phyloP scores from a whole-genome alignment of 108 stramenopile genomes.

The Epipyxis sp. region DNA sequence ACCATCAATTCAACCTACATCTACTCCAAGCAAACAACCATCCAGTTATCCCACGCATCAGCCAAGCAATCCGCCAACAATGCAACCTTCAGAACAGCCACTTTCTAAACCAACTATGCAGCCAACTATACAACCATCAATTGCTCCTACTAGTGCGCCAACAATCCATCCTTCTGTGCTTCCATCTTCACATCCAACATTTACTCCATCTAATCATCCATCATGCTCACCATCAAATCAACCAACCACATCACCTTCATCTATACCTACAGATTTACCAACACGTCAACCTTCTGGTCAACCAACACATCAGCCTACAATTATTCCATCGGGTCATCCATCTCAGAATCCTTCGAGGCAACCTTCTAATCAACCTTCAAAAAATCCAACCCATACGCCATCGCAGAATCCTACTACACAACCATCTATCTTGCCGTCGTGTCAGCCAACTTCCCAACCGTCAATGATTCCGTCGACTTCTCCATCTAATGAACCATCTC shows the following conservation, averaged over 20 bases:
- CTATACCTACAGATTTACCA: neutral
- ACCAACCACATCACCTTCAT: neutral
- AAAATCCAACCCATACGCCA: neutral
- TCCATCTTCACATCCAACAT: too few relatives aligned
- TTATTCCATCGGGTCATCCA: neutral
- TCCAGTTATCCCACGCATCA: too few relatives aligned
- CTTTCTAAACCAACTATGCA: too few relatives aligned
- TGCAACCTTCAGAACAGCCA: too few relatives aligned
- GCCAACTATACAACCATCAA: too few relatives aligned
- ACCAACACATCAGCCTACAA: neutral
- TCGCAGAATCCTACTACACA: neutral
- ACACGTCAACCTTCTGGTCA: neutral
- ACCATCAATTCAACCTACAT: too few relatives aligned
- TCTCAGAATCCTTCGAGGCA: neutral
- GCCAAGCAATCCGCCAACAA: too few relatives aligned
- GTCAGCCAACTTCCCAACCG: neutral
- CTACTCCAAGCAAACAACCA: too few relatives aligned
- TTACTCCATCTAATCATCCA: too few relatives aligned
- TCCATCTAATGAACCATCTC: conserved; percentile 11
- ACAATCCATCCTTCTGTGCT: too few relatives aligned
- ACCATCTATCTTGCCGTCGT: neutral
- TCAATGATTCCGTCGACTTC: neutral
- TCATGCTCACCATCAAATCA: neutral
- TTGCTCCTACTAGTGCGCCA: too few relatives aligned
- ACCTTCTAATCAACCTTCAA: conserved; percentile 6